These are phyloP conservation scores for Mycosphaerelloides madeirae DNA, from an alignment of 2,329 filamentous ascomycete species.

Conservation along the genomic window DNA sequence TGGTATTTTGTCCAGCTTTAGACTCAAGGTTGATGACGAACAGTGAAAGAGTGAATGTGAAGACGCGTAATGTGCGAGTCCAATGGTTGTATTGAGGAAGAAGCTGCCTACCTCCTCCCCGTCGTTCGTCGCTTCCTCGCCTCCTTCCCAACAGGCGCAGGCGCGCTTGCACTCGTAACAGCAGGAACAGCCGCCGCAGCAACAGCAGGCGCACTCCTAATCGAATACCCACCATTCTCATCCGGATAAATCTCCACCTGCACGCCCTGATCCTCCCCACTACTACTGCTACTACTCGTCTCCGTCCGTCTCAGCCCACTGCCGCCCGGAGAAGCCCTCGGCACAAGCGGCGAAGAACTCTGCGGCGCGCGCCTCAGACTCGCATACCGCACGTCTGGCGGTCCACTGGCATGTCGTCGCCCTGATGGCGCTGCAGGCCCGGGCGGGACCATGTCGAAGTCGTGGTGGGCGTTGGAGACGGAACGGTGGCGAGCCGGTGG, in stretches of 20 bases:
- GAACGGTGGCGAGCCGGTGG: conserved; percentile 36
- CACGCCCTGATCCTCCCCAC: conserved; percentile 29
- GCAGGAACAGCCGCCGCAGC: not conserved
- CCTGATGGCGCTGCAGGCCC: conserved; percentile 28
- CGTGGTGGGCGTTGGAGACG: conserved; percentile 34
- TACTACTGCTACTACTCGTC: conserved; percentile 19
- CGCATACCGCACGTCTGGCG: conserved; percentile 34
- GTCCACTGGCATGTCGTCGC: conserved; percentile 33
- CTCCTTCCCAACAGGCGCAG: conserved; percentile 13
- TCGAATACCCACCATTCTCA: conserved; percentile 20
- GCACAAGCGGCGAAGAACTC: conserved; percentile 21
- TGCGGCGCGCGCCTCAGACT: conserved; percentile 26
- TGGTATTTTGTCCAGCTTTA: too few relatives aligned
- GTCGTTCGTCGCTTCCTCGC: conserved; percentile 16
- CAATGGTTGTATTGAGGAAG: too few relatives aligned
- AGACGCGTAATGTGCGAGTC: too few relatives aligned
- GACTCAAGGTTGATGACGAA: too few relatives aligned
- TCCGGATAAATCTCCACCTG: conserved; percentile 26
- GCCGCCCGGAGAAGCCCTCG: conserved; percentile 8
- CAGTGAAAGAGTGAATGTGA: too few relatives aligned
- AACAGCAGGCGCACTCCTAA: conserved; percentile 12
- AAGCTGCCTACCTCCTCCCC: not conserved
- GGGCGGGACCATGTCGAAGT: conserved; percentile 33
- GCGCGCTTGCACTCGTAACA: conserved; percentile 3
- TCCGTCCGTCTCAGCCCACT: conserved; percentile 22